Evolutionary conservation across 2,329 filamentous ascomycete genomes (phyloP), one percentile per base, ranked within the genome.

Genomic region (Leptographium radiaticola): DNA sequence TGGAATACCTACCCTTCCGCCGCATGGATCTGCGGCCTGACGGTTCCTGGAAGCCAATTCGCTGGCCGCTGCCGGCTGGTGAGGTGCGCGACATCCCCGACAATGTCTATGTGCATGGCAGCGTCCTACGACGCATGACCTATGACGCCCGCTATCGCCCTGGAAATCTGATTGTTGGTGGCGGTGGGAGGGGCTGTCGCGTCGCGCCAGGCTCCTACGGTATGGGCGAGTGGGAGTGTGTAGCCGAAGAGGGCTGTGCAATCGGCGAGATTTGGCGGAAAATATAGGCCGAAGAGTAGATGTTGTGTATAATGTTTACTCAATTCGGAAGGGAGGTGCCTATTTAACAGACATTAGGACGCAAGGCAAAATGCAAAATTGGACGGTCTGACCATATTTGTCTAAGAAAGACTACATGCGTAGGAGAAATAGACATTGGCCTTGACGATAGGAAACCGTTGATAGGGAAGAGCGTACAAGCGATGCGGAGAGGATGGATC

Each of bases 1-100:
- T 91, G 86, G 87, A 91, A 62, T 89, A 85, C 64, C 71, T 91
- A 30, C 87, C 87, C 0, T 90, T 91, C 68, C 77, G 85, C 1
- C 75, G 87, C 30, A 90, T 93, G 84, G 87, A 91, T 60, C 70
- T 91, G 9, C 80, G 81, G 57, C 56, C 71, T 0, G 84, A 90
- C 57, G 86, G 86, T 0, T 80, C 79, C 0, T 93, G 88, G 87
- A 83, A 81, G 65, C 83, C 86, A 0, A 91, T 93, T 59, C 75
- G 81, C 10, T 91, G 87, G 85, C 87, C 87, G 0, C 69, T 91
- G 3, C 87, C 87, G 0, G 79, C 82, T 34, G 88, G 87, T 11
- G 87, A 91, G 67, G 80, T 84, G 0, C 78, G 87, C 16, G 87
- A 93, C 62, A 82, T 93, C 2, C 87, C 87, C 0, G 67, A 77